A percentile compares a stretch with the other conserved stretches of the same genome.
Evolutionary conservation across 78 protist species (phyloP).

Genomic region (Emiliania huxleyi): DNA sequence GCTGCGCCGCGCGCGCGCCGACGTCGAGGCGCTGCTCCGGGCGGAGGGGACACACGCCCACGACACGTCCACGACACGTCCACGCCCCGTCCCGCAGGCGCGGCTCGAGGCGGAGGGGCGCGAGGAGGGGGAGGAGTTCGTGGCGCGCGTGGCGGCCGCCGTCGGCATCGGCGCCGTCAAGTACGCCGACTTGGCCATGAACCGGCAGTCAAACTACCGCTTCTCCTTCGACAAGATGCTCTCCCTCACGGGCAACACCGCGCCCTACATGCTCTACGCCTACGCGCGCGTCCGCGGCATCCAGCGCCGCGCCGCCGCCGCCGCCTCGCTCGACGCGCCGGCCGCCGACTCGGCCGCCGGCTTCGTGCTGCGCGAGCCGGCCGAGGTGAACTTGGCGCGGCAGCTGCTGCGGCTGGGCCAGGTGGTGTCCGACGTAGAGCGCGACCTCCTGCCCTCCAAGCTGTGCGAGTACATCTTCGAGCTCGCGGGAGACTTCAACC

Average conservation of each 20-base stretch:
- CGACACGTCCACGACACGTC: background rate
- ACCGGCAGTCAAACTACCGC: conserved; percentile 23
- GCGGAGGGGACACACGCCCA: too few species aligned
- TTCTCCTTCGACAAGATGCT: conserved; percentile 83
- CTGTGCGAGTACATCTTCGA: conserved; percentile 82
- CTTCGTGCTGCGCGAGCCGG: background rate
- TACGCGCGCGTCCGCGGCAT: conserved; percentile 77
- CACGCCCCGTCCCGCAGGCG: background rate
- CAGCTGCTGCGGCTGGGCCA: conserved; percentile 40
- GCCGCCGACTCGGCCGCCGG: background rate
- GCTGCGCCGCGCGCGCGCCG: background rate
- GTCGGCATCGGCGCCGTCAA: conserved; percentile 76
- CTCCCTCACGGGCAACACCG: conserved; percentile 81
- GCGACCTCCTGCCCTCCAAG: conserved; percentile 63
- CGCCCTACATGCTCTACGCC: conserved; percentile 82
- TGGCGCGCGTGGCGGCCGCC: background rate
- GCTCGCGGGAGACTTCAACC: conserved; percentile 63
- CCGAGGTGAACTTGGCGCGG: conserved; percentile 25
- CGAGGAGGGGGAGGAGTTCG: background rate
- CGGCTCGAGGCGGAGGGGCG: conserved; percentile 1
- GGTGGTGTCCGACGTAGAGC: conserved; percentile 10
- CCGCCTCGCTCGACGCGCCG: background rate
- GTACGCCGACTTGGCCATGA: conserved; percentile 63
- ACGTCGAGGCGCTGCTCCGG: background rate
- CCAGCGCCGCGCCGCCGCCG: background rate